Base-by-base conservation (phyloP, 345 rosid genomes). In the Aurinia saxatilis region DNA sequence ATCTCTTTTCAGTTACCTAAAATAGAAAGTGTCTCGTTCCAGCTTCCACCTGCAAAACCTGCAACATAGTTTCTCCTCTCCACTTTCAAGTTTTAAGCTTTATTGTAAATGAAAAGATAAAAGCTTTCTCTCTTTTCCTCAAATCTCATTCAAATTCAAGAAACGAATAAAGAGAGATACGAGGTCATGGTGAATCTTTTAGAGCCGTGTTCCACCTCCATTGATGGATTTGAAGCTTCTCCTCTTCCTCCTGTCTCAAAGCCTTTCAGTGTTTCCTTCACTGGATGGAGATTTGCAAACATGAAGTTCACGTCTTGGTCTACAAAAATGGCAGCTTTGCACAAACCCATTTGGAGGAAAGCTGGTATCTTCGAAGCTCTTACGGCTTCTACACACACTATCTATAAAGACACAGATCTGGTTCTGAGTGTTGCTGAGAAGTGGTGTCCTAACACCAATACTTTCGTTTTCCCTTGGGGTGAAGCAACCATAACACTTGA, bases 391-490 rank as follows among this genome's bases (percentile, higher is more conserved):
- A 81, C 77, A 1, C 31, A 31, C 12, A 14, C 1, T 6, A 42
- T 79, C 54, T 5, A 1, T 0, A 73, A 12, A 57, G 17, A 79
- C 38, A 7, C 6, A 40, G 48, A 68, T 5, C 52, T 78, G 4
- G 12, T 81, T 52, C 10, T 79, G 21, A 72, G 49, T 35, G 5
- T 82, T 13, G 80, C 77, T 3, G n/a, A n/a, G n/a, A n/a, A n/a
- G n/a, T n/a, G n/a, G n/a, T n/a, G n/a, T n/a, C n/a, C n/a, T n/a
- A n/a, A 70, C 5, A 79, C 84, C 3, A 77, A 76, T 10, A 52
- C 81, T 0, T 80, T 82, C 39, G 39, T 80, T 13, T 80, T 82
- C n/a, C 60, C 74, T 1, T 85, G 80, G 83, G 88, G 84, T 37
- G 83, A 70, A 72, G n/a, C n/a, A n/a, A n/a, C n/a, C n/a, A n/a